A percentile compares a stretch with the other conserved stretches of the same genome.
Evolutionary conservation across 495 filamentous ascomycete species (phyloP).

Genomic region (Lineolata rhizophorae): DNA sequence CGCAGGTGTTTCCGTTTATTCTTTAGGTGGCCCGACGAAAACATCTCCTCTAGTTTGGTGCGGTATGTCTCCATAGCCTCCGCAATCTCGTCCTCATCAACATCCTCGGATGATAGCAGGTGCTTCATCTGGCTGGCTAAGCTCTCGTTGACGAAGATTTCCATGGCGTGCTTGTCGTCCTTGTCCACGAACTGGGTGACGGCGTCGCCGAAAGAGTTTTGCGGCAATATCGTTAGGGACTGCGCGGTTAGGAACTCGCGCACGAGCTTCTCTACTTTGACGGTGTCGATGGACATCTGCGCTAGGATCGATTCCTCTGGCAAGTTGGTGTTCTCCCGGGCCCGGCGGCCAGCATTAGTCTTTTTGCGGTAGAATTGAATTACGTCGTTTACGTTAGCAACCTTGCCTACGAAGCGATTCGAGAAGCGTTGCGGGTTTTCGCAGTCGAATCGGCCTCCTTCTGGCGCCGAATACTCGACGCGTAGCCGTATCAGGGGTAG

Average conservation of each 20-base stretch:
- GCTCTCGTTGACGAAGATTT: slow-evolving; percentile 67
- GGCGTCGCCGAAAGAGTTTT: slow-evolving; percentile 80
- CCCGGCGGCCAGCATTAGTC: slow-evolving; percentile 19
- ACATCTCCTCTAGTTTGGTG: slow-evolving; percentile 46
- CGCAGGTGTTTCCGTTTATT: slow-evolving; percentile 32
- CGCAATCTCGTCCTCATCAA: slow-evolving; percentile 34
- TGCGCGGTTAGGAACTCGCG: slow-evolving; percentile 66
- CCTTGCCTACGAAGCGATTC: slow-evolving; percentile 71
- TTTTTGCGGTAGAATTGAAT: slow-evolving; percentile 87
- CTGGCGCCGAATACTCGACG: slow-evolving; percentile 75
- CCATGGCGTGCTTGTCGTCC: slow-evolving; percentile 83
- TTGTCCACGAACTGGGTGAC: slow-evolving; percentile 88
- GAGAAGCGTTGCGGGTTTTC: slow-evolving; percentile 97
- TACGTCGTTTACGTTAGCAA: slow-evolving; percentile 87
- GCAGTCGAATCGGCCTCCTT: slow-evolving; percentile 67
- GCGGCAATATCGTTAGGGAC: slow-evolving; percentile 71
- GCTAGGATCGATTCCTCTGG: slow-evolving; percentile 37
- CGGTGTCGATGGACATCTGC: slow-evolving; percentile 40
- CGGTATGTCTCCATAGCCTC: slow-evolving; percentile 51
- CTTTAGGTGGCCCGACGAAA: slow-evolving; percentile 42
- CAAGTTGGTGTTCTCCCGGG: slow-evolving; percentile 23
- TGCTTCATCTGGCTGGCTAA: slow-evolving; percentile 55
- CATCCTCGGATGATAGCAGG: slow-evolving; percentile 39
- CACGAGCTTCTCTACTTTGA: slow-evolving; percentile 77
- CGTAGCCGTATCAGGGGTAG: slow-evolving; percentile 70